phyloP scores from a whole-genome alignment of 1,139 yeast species.

The Meyerozyma guilliermondii region DNA sequence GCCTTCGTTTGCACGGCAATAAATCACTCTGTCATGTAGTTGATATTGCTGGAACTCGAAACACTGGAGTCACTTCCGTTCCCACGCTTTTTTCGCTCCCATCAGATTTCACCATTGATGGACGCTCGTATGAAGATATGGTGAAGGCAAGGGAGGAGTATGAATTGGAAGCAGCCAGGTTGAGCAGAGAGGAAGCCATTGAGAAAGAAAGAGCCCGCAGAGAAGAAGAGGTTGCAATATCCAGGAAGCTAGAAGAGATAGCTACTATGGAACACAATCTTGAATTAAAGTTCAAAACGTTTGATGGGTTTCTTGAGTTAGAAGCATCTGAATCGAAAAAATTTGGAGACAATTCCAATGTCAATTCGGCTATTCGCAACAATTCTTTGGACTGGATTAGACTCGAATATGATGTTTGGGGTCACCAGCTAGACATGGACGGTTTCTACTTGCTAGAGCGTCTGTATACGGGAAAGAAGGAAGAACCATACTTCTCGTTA shows the following conservation, averaged over 20 bases:
- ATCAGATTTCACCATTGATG: conserved; percentile 25
- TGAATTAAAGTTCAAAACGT: conserved; percentile 20
- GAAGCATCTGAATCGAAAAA: conserved; percentile 11
- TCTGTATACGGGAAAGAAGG: conserved; percentile 4
- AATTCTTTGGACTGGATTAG: conserved; percentile 24
- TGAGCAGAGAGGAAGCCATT: conserved; percentile 6
- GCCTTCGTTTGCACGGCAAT: conserved; percentile 58
- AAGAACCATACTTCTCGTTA: conserved; percentile 12
- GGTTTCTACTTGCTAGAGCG: conserved; percentile 15
- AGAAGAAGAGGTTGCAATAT: conserved; percentile 12
- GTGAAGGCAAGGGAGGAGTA: conserved; percentile 19
- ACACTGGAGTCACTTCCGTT: conserved; percentile 54
- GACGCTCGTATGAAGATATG: conserved; percentile 25
- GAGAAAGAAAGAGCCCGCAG: conserved; percentile 13
- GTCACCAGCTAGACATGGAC: conserved; percentile 12
- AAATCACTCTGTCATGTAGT: conserved; percentile 70
- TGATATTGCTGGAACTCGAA: conserved; percentile 66
- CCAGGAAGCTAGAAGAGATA: conserved; percentile 11
- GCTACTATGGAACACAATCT: conserved; percentile 9
- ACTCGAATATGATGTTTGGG: conserved; percentile 32
- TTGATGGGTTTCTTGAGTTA: conserved; percentile 30
- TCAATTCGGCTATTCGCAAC: conserved; percentile 12
- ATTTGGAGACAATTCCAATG: conserved; percentile 9
- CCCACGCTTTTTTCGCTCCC: conserved; percentile 53
- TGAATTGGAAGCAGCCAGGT: conserved; percentile 9